Evolutionary conservation across 495 filamentous ascomycete genomes (phyloP), one percentile per base, ranked within the genome.

Genomic region (Penicillium goetzii): DNA sequence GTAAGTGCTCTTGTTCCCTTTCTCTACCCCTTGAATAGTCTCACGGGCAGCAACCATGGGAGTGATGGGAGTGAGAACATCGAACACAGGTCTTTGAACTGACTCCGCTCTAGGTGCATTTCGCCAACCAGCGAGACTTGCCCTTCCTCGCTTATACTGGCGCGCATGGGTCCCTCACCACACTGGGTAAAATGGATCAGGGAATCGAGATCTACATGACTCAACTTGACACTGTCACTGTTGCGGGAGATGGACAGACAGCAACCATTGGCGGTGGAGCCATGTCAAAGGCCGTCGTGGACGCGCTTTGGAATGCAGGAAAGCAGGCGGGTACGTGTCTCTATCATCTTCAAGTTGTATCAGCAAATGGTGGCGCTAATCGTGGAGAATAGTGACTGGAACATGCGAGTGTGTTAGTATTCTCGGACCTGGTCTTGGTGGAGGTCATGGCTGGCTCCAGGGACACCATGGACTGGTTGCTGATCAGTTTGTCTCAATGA

Each of bases 381-480:
- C 19, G 12, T 34, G 14, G 15, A 55, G 10, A 19, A 21, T 17
- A 55, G 81, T 83, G 0, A 85, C 84, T 21, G 85, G 85, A 45
- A 75, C 72, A 7, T 85, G 84, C 55, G 79, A 86, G 64, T 89
- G 86, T 67, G 81, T 84, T 34, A 78, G 82, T 61, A 69, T 77
- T 58, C 63, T 87, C 3, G 86, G 85, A 7, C 83, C 84, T 12
- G 80, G 73, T 0, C 82, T 90, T 14, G 87, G 88, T 23, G 87
- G 86, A 57, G 88, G 87, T 28, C 83, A 87, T 64, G 86, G 88
- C 25, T 79, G 76, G 67, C 78, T 85, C 10, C 82, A 87, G 71
- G 87, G 87, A 19, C 76, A 74, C 40, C 71, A 88, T 68, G 87
- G 88, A 1, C 79, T 90, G 30, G 61, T 88, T n/a, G 72, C 80